Conservation (phyloP, 2,329 filamentous ascomycete genomes). For the Parastagonospora avenae region DNA sequence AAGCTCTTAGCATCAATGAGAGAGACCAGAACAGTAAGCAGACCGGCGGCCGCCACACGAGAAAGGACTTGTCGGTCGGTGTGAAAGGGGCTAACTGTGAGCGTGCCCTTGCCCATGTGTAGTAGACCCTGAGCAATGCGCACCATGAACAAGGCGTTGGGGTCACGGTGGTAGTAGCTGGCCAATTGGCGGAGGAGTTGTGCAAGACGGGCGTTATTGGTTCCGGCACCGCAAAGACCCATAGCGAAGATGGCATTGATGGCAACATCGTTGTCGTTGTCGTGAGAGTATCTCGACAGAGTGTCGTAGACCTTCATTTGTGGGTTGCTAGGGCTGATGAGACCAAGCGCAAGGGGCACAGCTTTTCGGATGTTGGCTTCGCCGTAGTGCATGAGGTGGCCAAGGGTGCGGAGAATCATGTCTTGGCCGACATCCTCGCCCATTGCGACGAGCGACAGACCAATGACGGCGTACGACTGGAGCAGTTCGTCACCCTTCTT, state of each 20-base stretch:
- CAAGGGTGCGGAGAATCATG: constrained; percentile 97
- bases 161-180: constrained; percentile 96
- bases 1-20: constrained; percentile 96
- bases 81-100: constrained; percentile 98
- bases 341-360: constrained; percentile 93
- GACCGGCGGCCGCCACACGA: constrained; percentile 83
- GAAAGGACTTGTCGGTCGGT: constrained; percentile 96
- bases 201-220: constrained; percentile 95
- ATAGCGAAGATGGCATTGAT: constrained; percentile 99
- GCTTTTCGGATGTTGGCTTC: constrained; percentile 96
- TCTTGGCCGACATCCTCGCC: constrained; percentile 98
- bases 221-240: constrained; percentile 94
- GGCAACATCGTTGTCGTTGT: constrained; percentile 97
- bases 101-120: constrained; percentile 98
- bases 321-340: constrained; percentile 95
- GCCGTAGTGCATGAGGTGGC: constrained; percentile 98
- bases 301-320: constrained; percentile 99
- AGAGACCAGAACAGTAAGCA: constrained; percentile 87
- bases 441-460: constrained; percentile 94
- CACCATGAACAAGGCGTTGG: constrained; percentile 98
- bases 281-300: constrained; percentile 94
- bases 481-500: constrained; percentile 95
- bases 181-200: constrained; percentile 93
- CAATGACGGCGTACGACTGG: constrained; percentile 94
- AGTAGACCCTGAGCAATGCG: constrained; percentile 95